Conservation (phyloP, 2,329 filamentous ascomycete genomes). For the Exophiala sp. region DNA sequence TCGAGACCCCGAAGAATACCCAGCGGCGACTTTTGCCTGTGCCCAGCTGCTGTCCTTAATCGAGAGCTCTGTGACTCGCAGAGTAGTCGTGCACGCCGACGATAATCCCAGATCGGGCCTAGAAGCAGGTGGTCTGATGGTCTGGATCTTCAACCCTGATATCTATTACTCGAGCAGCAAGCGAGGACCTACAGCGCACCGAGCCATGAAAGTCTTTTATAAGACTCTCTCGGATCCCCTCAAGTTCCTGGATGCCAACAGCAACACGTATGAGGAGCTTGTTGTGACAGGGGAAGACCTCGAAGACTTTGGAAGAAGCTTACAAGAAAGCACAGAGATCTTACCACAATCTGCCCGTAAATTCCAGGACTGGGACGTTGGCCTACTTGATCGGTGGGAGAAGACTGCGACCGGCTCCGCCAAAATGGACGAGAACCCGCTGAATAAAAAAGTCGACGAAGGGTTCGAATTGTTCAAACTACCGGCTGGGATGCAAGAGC, state of each 20-base stretch:
- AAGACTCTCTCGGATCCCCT: slow-evolving; percentile 35
- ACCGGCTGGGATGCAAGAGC: slow-evolving; percentile 20
- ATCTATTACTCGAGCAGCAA: slow-evolving; percentile 50
- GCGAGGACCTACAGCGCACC: slow-evolving; percentile 33
- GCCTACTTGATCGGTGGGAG: slow-evolving; percentile 46
- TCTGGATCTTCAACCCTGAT: slow-evolving; percentile 58
- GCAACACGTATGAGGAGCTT: slow-evolving; percentile 47
- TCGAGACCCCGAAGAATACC: slow-evolving; percentile 30
- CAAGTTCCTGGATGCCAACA: slow-evolving; percentile 34
- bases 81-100: slow-evolving; percentile 47
- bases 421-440: slow-evolving; percentile 26
- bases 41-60: slow-evolving; percentile 52
- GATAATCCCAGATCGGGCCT: slow-evolving; percentile 13
- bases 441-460: slow-evolving; percentile 24
- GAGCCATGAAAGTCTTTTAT: slow-evolving; percentile 56
- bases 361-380: slow-evolving; percentile 53
- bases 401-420: slow-evolving; percentile 22
- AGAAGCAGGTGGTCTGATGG: slow-evolving; percentile 10
- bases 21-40: slow-evolving; percentile 42
- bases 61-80: slow-evolving; percentile 51
- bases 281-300: slow-evolving; percentile 32
- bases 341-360: slow-evolving; percentile 46
- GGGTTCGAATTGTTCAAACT: slow-evolving; percentile 23
- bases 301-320: slow-evolving; percentile 31
- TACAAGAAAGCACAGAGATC: slow-evolving; percentile 39